Percentiles rank a stretch among this genome's conserved stretches.
These are phyloP conservation scores for Exophiala xenobiotica DNA, from an alignment of 2,329 filamentous ascomycete species.

Conservation along the genomic window DNA sequence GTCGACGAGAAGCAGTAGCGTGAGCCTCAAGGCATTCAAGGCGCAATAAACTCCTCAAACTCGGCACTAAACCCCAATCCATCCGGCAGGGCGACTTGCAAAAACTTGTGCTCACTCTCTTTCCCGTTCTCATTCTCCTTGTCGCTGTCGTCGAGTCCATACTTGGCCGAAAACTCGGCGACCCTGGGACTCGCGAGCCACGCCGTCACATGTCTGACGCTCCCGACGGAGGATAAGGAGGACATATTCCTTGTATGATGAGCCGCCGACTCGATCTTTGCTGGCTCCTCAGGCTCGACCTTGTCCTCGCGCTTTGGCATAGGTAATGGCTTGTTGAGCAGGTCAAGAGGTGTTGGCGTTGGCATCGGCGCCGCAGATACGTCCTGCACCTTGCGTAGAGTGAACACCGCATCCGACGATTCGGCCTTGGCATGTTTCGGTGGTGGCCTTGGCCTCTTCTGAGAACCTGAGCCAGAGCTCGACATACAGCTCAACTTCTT, in stretches of 20 bases:
- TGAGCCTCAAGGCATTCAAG: not conserved
- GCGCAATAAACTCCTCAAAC: not conserved
- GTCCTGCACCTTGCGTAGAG: not conserved
- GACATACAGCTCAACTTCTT: conserved; percentile 2
- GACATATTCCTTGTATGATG: conserved; percentile 2
- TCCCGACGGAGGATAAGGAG: not conserved
- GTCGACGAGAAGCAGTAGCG: too few relatives aligned
- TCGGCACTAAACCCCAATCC: not conserved
- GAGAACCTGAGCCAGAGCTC: too few relatives aligned
- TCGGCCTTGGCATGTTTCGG: not conserved
- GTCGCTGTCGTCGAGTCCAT: not conserved
- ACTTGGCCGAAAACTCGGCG: not conserved
- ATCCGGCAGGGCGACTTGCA: not conserved
- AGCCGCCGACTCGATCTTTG: not conserved
- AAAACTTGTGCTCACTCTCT: not conserved
- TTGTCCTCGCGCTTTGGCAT: not conserved
- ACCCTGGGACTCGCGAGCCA: conserved; percentile 2
- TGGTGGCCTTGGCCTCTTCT: not conserved
- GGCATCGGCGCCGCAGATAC: not conserved
- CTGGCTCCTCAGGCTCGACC: not conserved
- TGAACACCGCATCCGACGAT: not conserved
- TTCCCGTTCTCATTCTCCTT: not conserved
- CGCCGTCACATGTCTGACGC: not conserved
- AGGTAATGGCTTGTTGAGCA: not conserved
- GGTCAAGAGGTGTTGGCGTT: not conserved